Conservation (phyloP, 495 filamentous ascomycete species). For the Staphylotrichum longicolle region DNA sequence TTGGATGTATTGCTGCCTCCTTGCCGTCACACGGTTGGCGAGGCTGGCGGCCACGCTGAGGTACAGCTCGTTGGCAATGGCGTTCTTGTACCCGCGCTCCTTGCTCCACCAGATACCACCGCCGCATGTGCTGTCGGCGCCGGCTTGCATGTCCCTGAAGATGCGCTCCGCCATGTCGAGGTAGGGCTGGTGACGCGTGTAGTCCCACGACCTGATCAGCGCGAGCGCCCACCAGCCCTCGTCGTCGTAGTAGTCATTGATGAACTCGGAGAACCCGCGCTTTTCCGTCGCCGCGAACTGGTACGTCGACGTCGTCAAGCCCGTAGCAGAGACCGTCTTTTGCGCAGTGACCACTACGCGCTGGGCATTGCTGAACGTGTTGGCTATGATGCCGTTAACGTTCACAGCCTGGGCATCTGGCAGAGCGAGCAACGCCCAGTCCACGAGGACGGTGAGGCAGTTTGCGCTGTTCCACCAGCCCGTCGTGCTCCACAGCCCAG, state of each 20-base stretch:
- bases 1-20: slow-evolving; percentile 52
- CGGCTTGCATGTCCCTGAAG: slow-evolving; percentile 60
- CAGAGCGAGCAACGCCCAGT: slow-evolving; percentile 51
- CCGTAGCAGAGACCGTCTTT: slow-evolving; percentile 34
- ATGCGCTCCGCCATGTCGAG: slow-evolving; percentile 57
- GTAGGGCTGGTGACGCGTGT: slow-evolving; percentile 53
- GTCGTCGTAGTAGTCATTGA: slow-evolving; percentile 69
- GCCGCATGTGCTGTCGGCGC: slow-evolving; percentile 54
- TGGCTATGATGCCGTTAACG: slow-evolving; percentile 41
- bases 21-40: slow-evolving; percentile 58
- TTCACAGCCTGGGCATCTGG: slow-evolving; percentile 29
- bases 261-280: slow-evolving; percentile 47
- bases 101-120: slow-evolving; percentile 73
- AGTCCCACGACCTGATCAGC: slow-evolving; percentile 63
- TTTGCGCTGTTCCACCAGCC: slow-evolving; percentile 82
- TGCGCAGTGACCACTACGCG: slow-evolving; percentile 27
- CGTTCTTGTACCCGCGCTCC: slow-evolving; percentile 57
- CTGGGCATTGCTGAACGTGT: slow-evolving; percentile 46
- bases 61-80: slow-evolving; percentile 76
- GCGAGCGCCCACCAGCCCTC: slow-evolving; percentile 73
- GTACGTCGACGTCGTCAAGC: slow-evolving; percentile 38
- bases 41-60: slow-evolving; percentile 67
- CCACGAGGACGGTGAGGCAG: slow-evolving; percentile 59
- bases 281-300: slow-evolving; percentile 17
- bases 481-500: slow-evolving; percentile 62